Conservation (phyloP, 2,329 filamentous ascomycete genomes). For the Exophiala spinifera region DNA sequence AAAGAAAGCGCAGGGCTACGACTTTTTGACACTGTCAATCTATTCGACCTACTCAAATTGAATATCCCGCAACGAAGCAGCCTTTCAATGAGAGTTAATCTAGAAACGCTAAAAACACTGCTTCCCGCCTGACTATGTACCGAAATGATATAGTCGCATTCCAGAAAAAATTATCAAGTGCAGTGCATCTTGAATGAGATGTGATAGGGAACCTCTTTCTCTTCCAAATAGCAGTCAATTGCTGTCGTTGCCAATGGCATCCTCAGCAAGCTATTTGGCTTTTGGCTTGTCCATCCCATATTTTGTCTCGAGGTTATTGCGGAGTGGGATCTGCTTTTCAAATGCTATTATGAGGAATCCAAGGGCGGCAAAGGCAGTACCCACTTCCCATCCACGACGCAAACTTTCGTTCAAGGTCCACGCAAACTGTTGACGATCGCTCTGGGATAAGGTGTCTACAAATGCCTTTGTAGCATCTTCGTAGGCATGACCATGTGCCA, state of each 20-base stretch:
- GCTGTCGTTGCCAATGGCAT: no score
- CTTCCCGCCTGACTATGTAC: neutral
- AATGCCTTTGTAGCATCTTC: constrained; percentile 2
- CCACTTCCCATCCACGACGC: constrained; percentile 22
- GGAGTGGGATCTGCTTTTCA: constrained; percentile 22
- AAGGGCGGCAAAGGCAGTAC: constrained; percentile 20
- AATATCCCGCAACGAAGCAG: neutral
- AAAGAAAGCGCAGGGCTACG: neutral
- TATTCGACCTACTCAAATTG: neutral
- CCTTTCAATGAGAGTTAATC: constrained; percentile 1
- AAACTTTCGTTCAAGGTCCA: constrained; percentile 13
- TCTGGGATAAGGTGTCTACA: constrained; percentile 11
- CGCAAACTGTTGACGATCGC: neutral
- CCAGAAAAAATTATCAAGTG: no score
- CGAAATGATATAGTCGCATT: no score
- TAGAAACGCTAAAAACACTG: constrained; percentile 1
- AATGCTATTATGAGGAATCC: constrained; percentile 19
- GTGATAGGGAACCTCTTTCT: no score
- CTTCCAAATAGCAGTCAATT: neutral
- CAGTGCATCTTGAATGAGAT: no score
- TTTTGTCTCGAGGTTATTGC: constrained; percentile 23
- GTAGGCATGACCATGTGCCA: constrained; percentile 4
- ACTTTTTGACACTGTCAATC: constrained; percentile 1
- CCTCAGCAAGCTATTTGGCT: neutral
- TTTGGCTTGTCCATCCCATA: constrained; percentile 8